Evolutionary conservation across 1,284 basidiomycete genomes (phyloP).

Genomic region (Cutaneotrichosporon mucoides): DNA sequence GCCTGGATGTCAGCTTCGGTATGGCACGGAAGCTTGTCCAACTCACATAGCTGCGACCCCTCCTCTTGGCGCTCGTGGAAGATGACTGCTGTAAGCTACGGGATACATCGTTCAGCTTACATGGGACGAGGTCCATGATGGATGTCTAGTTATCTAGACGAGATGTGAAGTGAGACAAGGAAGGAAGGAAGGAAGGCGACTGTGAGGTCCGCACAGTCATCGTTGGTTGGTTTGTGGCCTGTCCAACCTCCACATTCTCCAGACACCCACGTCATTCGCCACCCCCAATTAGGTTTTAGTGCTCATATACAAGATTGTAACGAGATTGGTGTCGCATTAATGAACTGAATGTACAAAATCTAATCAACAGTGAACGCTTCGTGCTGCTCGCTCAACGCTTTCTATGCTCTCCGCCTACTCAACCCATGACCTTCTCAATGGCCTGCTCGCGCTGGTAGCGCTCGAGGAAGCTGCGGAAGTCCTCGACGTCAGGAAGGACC

Average conservation of each 20-base stretch:
- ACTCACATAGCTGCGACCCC: slow-evolving; percentile 48
- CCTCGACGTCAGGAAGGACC: slow-evolving; percentile 25
- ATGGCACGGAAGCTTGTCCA: too few relatives aligned
- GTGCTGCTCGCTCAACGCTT: background rate
- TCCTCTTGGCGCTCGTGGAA: slow-evolving; percentile 48
- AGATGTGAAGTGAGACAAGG: background rate
- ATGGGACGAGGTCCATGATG: slow-evolving; percentile 16
- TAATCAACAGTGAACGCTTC: background rate
- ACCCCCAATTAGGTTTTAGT: background rate
- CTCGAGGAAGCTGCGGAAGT: slow-evolving; percentile 25
- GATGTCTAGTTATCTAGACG: background rate
- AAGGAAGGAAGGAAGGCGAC: background rate
- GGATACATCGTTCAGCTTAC: background rate
- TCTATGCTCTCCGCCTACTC: too few relatives aligned
- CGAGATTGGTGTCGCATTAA: background rate
- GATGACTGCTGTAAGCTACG: slow-evolving; percentile 29
- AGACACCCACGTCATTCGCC: slow-evolving; percentile 7
- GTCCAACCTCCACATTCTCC: too few relatives aligned
- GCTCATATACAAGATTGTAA: too few relatives aligned
- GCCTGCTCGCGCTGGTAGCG: slow-evolving; percentile 23
- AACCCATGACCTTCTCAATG: background rate
- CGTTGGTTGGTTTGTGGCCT: too few relatives aligned
- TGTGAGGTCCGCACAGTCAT: too few relatives aligned
- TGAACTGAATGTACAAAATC: background rate
- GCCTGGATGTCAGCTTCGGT: slow-evolving; percentile 30